Conservation (phyloP, 805 yeast genomes). For the Zygosaccharomyces bisporus region DNA sequence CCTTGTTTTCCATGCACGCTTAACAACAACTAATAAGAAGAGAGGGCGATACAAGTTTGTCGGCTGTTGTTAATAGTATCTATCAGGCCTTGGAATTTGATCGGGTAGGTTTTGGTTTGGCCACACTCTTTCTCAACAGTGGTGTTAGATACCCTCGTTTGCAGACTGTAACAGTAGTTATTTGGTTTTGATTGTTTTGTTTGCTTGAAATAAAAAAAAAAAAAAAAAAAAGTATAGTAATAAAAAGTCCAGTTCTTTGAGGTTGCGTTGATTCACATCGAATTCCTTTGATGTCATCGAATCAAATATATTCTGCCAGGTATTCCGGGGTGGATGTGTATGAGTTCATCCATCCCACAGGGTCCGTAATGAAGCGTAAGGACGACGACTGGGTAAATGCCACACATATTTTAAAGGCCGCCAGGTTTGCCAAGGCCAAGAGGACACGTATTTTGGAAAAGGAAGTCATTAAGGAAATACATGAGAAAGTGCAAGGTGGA, state of each 20-base stretch:
- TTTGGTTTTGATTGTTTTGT: background rate
- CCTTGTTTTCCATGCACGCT: background rate
- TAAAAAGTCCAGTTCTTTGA: background rate
- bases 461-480: constrained; percentile 86
- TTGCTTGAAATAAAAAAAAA: background rate
- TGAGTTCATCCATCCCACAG: constrained; percentile 61
- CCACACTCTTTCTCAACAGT: background rate
- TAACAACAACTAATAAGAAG: background rate
- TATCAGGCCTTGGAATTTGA: background rate
- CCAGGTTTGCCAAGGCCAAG: constrained; percentile 90
- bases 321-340: constrained; percentile 83
- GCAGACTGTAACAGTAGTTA: constrained; percentile 1
- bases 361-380: constrained; percentile 75
- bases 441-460: constrained; percentile 87
- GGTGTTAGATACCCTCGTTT: constrained; percentile 1
- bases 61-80: background rate
- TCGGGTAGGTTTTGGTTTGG: background rate
- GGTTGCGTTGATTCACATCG: background rate
- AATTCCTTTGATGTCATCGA: constrained; percentile 15
- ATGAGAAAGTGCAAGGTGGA: constrained; percentile 96
- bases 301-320: constrained; percentile 65
- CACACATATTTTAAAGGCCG: constrained; percentile 89
- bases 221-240: background rate
- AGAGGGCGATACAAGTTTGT: background rate
- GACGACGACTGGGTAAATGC: constrained; percentile 87